These are phyloP conservation scores for Tylopilus cervinicoccineus DNA, from an alignment of 768 basidiomycete species.

Conservation along the genomic window DNA sequence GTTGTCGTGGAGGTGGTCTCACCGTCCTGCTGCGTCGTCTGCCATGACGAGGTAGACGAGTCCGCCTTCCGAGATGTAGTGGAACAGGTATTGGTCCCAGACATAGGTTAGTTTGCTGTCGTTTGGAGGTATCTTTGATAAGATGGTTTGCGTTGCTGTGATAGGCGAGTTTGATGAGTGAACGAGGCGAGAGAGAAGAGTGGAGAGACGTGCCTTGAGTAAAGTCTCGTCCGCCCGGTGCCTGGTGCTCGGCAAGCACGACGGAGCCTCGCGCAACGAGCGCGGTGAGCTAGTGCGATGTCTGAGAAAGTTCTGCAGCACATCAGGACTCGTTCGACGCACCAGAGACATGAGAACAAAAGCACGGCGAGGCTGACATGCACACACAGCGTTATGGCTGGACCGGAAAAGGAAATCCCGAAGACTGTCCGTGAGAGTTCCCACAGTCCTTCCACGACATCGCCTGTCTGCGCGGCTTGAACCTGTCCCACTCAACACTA, in stretches of 20 bases:
- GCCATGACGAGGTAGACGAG: constrained; percentile 92
- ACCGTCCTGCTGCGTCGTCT: constrained; percentile 90
- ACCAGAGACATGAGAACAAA: constrained; percentile 25
- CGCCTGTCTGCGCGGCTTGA: constrained; percentile 3
- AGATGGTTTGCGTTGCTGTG: constrained; percentile 79
- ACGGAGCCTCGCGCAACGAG: constrained; percentile 73
- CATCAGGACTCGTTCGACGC: background rate
- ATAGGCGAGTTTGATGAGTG: constrained; percentile 1
- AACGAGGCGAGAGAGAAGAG: background rate
- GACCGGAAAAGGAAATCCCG: constrained; percentile 19
- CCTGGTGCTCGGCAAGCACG: constrained; percentile 85
- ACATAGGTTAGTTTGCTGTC: constrained; percentile 80
- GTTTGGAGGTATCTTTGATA: constrained; percentile 94
- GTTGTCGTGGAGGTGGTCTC: background rate
- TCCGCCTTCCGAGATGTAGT: constrained; percentile 88
- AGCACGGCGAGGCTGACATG: background rate
- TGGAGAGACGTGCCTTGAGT: constrained; percentile 62
- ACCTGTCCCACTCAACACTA: constrained; percentile 14
- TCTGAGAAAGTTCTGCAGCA: background rate
- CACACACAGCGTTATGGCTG: background rate
- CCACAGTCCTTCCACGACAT: constrained; percentile 25
- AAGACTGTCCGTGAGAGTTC: constrained; percentile 8
- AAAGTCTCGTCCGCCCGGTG: constrained; percentile 72
- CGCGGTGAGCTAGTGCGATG: constrained; percentile 64
- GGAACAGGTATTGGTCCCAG: constrained; percentile 92